Evolutionary conservation across 108 stramenopile species (phyloP).

Genomic region (Nitzschia sp.): DNA sequence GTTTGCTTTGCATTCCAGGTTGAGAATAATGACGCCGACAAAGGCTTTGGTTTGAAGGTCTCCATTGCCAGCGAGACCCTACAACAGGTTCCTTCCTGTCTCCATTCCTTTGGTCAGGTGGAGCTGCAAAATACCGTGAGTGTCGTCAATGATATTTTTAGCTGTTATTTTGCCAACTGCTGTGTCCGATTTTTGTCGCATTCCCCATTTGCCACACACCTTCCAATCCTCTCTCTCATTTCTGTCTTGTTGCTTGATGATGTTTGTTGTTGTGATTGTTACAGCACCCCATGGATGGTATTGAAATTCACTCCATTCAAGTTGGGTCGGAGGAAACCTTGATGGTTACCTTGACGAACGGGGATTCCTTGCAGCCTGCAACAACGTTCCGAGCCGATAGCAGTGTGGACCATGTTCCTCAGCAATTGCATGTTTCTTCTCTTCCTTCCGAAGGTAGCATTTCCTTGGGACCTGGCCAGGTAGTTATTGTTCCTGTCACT

Average conservation of each 20-base stretch:
- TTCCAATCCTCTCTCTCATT: too few species aligned
- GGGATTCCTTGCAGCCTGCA: too few species aligned
- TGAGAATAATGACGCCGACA: conserved; percentile 5
- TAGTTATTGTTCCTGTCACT: conserved; percentile 49
- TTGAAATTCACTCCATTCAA: conserved; percentile 47
- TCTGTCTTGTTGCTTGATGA: too few species aligned
- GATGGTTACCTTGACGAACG: background rate
- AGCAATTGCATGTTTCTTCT: conserved; percentile 48
- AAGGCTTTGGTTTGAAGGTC: conserved; percentile 25
- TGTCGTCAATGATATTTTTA: conserved; percentile 8
- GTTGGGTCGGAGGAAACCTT: conserved; percentile 40
- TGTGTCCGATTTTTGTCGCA: background rate
- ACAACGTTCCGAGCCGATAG: background rate
- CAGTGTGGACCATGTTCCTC: conserved; percentile 18
- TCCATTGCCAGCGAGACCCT: conserved; percentile 36
- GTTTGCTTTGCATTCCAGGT: conserved; percentile 11
- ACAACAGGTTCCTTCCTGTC: conserved; percentile 34
- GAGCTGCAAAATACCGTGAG: conserved; percentile 47
- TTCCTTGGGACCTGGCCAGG: conserved; percentile 45
- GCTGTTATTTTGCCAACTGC: background rate
- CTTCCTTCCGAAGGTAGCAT: conserved; percentile 18
- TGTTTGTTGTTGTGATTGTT: background rate
- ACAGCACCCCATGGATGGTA: conserved; percentile 20
- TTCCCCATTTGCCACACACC: background rate
- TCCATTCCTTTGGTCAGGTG: conserved; percentile 37